A percentile compares a stretch with the other conserved stretches of the same genome.
Evolutionary conservation across 345 rosid genomes (phyloP).

Genomic region (Euphorbia tirucalli): DNA sequence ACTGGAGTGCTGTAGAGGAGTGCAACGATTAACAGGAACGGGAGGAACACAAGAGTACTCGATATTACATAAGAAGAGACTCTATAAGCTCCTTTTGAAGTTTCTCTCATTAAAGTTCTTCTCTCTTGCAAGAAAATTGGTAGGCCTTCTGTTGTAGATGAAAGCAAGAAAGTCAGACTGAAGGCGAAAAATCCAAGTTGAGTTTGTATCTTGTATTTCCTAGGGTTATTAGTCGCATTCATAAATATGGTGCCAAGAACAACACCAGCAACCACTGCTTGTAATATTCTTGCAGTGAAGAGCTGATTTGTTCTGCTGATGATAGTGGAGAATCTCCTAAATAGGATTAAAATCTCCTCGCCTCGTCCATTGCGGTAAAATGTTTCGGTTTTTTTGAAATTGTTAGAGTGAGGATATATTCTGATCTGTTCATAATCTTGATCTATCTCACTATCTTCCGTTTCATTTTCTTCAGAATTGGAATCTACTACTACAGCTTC

Average conservation of each 20-base stretch:
- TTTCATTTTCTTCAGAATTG: conserved; percentile 18
- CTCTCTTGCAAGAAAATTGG: conserved; percentile 39
- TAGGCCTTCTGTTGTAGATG: conserved; percentile 36
- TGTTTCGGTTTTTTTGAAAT: conserved; percentile 6
- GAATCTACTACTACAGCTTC: conserved; percentile 17
- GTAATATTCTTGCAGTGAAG: conserved; percentile 32
- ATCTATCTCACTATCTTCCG: conserved; percentile 5
- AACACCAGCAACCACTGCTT: conserved; percentile 23
- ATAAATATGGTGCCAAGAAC: conserved; percentile 33
- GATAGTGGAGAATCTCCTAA: conserved; percentile 28
- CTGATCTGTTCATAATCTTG: conserved; percentile 13
- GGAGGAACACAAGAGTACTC: conserved; percentile 31
- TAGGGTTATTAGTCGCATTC: conserved; percentile 21
- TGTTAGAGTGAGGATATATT: not conserved
- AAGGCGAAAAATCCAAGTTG: conserved; percentile 37
- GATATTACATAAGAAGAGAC: conserved; percentile 35
- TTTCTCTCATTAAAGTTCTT: conserved; percentile 30
- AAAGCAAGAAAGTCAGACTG: conserved; percentile 32
- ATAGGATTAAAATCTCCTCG: conserved; percentile 23
- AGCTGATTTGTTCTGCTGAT: conserved; percentile 35
- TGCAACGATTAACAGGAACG: conserved; percentile 32
- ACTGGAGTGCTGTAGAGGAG: conserved; percentile 31
- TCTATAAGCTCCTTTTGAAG: conserved; percentile 37
- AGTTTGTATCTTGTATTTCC: conserved; percentile 23
- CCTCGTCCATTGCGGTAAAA: conserved; percentile 22